phyloP scores from a whole-genome alignment of 73 alveolate species.

The Tetrahymena thermophila region DNA sequence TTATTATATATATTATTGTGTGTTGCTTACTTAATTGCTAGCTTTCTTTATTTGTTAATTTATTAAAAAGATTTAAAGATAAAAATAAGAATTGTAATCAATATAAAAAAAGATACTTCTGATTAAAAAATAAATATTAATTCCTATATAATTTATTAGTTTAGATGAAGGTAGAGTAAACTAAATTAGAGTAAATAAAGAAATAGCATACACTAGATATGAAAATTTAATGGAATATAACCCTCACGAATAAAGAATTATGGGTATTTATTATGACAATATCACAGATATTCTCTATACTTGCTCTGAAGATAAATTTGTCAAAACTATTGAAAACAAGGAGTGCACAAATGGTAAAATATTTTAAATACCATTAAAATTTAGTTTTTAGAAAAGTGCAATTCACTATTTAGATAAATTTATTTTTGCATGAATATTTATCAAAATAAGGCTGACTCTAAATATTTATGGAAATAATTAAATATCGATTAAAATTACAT shows the following conservation, averaged over 20 bases:
- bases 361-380: too few relatives aligned
- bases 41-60: too few relatives aligned
- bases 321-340: neutral
- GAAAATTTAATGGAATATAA: slow-evolving; percentile 25
- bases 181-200: slow-evolving; percentile 8
- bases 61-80: neutral
- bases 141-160: neutral
- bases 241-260: slow-evolving; percentile 37
- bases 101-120: too few relatives aligned
- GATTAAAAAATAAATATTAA: too few relatives aligned
- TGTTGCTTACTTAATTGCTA: too few relatives aligned
- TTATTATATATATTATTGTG: too few relatives aligned
- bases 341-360: neutral
- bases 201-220: slow-evolving; percentile 13
- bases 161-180: slow-evolving; percentile 38
- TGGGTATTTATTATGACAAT: slow-evolving; percentile 41
- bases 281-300: slow-evolving; percentile 21
- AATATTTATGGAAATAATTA: too few relatives aligned
- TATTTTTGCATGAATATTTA: too few relatives aligned
- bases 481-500: too few relatives aligned
- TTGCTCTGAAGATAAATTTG: slow-evolving; percentile 21
- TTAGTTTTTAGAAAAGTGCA: too few relatives aligned
- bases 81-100: neutral
- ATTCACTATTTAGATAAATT: too few relatives aligned
- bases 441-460: too few relatives aligned